Percentiles rank a stretch among this genome's conserved stretches.
Conservation (phyloP, 768 basidiomycete genomes). For the Lactifluus echinatus region DNA sequence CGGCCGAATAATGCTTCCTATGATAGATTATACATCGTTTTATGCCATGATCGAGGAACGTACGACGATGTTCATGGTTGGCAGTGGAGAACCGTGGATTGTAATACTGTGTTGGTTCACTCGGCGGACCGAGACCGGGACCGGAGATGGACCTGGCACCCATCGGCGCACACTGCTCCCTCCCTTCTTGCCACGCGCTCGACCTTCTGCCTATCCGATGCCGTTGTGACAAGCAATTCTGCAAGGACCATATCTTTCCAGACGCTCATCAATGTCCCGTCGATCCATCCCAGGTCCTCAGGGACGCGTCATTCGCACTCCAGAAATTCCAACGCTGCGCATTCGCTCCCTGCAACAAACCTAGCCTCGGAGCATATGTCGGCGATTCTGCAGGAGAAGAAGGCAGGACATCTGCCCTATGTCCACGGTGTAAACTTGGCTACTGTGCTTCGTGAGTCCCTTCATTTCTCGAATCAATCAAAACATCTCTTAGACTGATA, state of each 20-base stretch:
- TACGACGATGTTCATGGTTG: constrained; percentile 74
- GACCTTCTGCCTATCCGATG: constrained; percentile 79
- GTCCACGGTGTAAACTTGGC: constrained; percentile 43
- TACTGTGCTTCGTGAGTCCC: constrained; percentile 56
- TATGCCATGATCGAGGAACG: constrained; percentile 23
- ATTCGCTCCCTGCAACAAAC: constrained; percentile 43
- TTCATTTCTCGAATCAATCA: neutral
- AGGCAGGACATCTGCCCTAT: constrained; percentile 32
- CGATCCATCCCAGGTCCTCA: constrained; percentile 3
- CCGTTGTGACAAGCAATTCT: constrained; percentile 50
- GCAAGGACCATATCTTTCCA: constrained; percentile 51
- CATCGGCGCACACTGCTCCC: constrained; percentile 60
- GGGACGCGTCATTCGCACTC: neutral
- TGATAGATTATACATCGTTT: neutral
- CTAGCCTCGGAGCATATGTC: constrained; percentile 38
- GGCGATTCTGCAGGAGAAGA: constrained; percentile 25
- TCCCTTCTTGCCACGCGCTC: constrained; percentile 46
- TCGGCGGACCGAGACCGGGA: neutral
- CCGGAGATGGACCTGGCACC: constrained; percentile 36
- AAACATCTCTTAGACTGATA: neutral
- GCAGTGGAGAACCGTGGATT: neutral
- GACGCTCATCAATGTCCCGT: constrained; percentile 51
- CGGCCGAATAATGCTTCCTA: constrained; percentile 95
- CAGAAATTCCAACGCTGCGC: constrained; percentile 43
- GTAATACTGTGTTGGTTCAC: neutral